These are phyloP conservation scores for Microbotryomycetes sp. DNA, from an alignment of 1,284 basidiomycete species.

Conservation along the genomic window DNA sequence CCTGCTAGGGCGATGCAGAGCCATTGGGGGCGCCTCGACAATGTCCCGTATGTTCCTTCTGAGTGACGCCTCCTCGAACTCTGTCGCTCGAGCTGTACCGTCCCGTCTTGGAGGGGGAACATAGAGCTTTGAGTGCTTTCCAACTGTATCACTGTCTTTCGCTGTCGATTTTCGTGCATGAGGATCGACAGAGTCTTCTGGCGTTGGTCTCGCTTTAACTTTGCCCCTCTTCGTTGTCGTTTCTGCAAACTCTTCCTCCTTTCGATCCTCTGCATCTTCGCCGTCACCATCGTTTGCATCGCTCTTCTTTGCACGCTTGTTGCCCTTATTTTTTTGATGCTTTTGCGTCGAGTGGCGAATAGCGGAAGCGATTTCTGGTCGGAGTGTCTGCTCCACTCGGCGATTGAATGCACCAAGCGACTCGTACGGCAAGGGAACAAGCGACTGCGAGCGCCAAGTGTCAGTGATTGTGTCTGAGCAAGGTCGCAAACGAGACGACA, in stretches of 20 bases:
- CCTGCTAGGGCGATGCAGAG: constrained; percentile 11
- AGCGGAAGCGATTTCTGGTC: constrained; percentile 14
- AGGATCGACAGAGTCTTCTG: constrained; percentile 24
- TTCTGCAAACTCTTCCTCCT: neutral
- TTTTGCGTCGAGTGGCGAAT: constrained; percentile 14
- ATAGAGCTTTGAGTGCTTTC: neutral
- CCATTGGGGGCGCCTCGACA: constrained; percentile 21
- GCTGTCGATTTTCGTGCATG: constrained; percentile 4
- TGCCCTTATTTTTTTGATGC: neutral
- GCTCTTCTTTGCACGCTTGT: constrained; percentile 6
- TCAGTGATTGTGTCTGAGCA: neutral
- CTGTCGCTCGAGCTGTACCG: constrained; percentile 12
- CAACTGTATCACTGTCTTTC: neutral
- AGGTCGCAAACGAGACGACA: neutral
- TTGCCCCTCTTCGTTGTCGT: constrained; percentile 5
- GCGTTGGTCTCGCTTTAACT: constrained; percentile 14
- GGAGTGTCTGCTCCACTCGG: constrained; percentile 28
- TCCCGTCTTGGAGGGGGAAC: neutral
- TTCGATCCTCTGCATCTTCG: constrained; percentile 2
- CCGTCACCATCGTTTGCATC: constrained; percentile 7
- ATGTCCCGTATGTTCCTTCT: constrained; percentile 14
- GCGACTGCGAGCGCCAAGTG: constrained; percentile 4
- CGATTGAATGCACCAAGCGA: constrained; percentile 28
- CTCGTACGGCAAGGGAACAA: constrained; percentile 25
- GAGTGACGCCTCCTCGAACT: constrained; percentile 14